Evolutionary conservation across 768 basidiomycete species (phyloP).

Genomic region (Mycena venus): DNA sequence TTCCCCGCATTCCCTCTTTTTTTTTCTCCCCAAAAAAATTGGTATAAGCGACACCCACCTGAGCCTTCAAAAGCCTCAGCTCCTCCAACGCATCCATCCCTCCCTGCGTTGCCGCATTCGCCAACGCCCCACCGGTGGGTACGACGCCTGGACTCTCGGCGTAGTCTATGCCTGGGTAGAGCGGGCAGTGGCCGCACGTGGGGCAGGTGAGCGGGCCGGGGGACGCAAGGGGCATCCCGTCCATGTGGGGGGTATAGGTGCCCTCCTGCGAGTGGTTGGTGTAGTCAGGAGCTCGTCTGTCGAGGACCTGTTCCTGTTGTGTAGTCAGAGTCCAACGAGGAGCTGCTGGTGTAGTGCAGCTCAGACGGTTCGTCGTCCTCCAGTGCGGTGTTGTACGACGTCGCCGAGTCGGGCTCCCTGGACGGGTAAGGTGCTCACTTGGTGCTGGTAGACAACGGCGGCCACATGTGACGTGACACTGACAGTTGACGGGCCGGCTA

Average conservation of each 20-base stretch:
- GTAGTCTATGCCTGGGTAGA: constrained; percentile 3
- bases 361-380: neutral
- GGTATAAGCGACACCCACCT: constrained; percentile 40
- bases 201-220: constrained; percentile 34
- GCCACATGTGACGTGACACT: too few relatives aligned
- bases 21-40: too few relatives aligned
- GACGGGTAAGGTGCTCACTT: too few relatives aligned
- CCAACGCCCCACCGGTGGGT: constrained; percentile 67
- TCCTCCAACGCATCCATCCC: constrained; percentile 79
- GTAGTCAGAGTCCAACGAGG: neutral
- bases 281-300: too few relatives aligned
- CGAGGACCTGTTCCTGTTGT: neutral
- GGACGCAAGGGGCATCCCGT: too few relatives aligned
- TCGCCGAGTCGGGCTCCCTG: too few relatives aligned
- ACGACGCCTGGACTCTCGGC: constrained; percentile 53
- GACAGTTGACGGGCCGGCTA: too few relatives aligned
- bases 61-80: constrained; percentile 77
- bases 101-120: constrained; percentile 67
- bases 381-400: constrained; percentile 18
- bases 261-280: too few relatives aligned
- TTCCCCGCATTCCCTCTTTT: too few relatives aligned
- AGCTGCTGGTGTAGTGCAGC: too few relatives aligned
- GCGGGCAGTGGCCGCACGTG: constrained; percentile 19
- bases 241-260: too few relatives aligned
- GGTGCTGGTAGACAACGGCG: too few relatives aligned